Conservation (phyloP, 208 protist genomes). For the Leishmania tarentolae region DNA sequence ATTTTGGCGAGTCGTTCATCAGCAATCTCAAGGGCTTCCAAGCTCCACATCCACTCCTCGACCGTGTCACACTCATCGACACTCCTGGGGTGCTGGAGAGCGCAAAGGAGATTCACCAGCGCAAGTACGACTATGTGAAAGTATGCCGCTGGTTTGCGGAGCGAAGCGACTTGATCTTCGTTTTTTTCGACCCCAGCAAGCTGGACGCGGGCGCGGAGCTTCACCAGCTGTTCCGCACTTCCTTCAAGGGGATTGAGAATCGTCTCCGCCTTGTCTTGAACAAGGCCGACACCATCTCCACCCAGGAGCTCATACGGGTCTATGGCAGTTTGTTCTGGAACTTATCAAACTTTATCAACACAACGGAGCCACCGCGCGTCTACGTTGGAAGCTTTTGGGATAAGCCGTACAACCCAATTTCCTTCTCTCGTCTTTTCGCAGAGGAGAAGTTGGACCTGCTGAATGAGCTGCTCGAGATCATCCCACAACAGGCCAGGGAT, state of each 20-base stretch:
- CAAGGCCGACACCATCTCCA: constrained; percentile 93
- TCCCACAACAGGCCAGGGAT: constrained; percentile 87
- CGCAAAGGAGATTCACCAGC: constrained; percentile 50
- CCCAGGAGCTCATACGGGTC: constrained; percentile 95
- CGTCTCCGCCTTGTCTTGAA: constrained; percentile 96
- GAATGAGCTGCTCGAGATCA: constrained; percentile 68
- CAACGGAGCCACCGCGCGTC: constrained; percentile 95
- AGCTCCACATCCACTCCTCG: constrained; percentile 79
- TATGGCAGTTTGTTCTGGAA: constrained; percentile 97
- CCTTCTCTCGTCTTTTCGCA: constrained; percentile 71
- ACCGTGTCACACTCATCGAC: constrained; percentile 78
- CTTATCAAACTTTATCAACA: constrained; percentile 92
- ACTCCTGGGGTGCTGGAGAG: constrained; percentile 81
- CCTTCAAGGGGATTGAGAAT: constrained; percentile 86
- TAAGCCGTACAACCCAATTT: constrained; percentile 68
- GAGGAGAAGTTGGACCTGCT: constrained; percentile 88
- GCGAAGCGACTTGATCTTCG: constrained; percentile 76
- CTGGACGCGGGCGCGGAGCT: constrained; percentile 74
- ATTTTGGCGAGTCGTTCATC: constrained; percentile 90
- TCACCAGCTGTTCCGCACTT: constrained; percentile 55
- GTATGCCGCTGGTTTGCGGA: constrained; percentile 80
- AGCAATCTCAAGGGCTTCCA: constrained; percentile 86
- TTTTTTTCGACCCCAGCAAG: constrained; percentile 84
- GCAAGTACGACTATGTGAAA: constrained; percentile 74
- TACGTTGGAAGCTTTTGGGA: constrained; percentile 97